These are phyloP conservation scores for Tetraselmis chui DNA, from an alignment of 139 green algal species.

Conservation along the genomic window DNA sequence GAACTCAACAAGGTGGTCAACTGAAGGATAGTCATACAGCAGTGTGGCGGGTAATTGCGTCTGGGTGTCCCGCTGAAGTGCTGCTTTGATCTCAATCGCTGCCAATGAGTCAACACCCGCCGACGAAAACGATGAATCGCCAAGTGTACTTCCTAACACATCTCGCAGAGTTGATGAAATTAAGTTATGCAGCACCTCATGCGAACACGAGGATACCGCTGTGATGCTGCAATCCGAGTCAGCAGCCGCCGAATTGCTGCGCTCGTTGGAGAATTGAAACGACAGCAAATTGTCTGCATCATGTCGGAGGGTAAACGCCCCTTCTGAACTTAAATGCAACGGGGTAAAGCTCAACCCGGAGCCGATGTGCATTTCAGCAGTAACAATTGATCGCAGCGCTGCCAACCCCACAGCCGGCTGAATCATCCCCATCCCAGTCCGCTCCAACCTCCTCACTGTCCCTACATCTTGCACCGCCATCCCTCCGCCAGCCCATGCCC, in stretches of 20 bases:
- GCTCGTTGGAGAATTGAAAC: not conserved
- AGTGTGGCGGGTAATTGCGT: conserved; percentile 57
- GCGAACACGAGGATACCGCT: not conserved
- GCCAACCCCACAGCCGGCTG: not conserved
- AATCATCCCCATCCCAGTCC: conserved; percentile 58
- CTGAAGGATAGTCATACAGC: conserved; percentile 59
- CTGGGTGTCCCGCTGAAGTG: not conserved
- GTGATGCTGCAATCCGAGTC: too few species aligned
- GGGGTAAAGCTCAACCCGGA: too few species aligned
- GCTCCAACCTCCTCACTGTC: conserved; percentile 41
- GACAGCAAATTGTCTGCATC: not conserved
- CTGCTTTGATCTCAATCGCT: not conserved
- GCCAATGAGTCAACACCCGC: not conserved
- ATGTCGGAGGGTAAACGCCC: not conserved
- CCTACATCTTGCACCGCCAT: conserved; percentile 63
- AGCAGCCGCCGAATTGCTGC: not conserved
- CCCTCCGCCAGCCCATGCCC: conserved; percentile 73
- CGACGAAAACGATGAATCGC: not conserved
- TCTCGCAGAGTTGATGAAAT: not conserved
- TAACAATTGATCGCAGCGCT: not conserved
- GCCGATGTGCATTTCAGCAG: too few species aligned
- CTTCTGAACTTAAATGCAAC: not conserved
- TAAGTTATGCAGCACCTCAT: too few species aligned
- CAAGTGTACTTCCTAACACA: not conserved
- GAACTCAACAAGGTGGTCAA: conserved; percentile 3